These are phyloP conservation scores for Lasiodiplodia citricola DNA, from an alignment of 2,329 filamentous ascomycete species.

Conservation along the genomic window DNA sequence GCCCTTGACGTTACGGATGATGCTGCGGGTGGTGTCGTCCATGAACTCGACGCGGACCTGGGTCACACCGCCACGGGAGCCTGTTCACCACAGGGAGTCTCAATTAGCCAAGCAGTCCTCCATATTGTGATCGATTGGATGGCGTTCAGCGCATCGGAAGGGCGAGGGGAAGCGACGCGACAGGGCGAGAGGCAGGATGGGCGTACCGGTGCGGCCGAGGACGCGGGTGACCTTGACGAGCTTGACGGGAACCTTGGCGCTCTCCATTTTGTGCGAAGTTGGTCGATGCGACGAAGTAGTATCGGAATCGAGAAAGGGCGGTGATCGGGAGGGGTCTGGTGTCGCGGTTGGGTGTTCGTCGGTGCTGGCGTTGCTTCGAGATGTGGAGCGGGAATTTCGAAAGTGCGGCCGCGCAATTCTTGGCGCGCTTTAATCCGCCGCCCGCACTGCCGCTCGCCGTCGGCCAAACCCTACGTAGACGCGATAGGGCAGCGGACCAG, in stretches of 20 bases:
- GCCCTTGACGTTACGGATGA: slow-evolving; percentile 99
- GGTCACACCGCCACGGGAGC: slow-evolving; percentile 99
- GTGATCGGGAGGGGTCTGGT: slow-evolving; percentile 1
- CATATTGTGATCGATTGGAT: not conserved
- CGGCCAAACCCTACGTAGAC: not conserved
- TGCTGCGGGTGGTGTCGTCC: slow-evolving; percentile 97
- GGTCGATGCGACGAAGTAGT: not conserved
- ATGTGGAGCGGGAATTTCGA: slow-evolving; percentile 22
- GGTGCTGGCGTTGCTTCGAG: slow-evolving; percentile 1
- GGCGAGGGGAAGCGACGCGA: slow-evolving; percentile 9
- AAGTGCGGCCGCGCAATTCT: slow-evolving; percentile 24
- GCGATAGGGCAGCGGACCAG: not conserved
- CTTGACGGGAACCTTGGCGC: slow-evolving; percentile 95
- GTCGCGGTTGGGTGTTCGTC: slow-evolving; percentile 11
- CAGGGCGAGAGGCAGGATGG: not conserved
- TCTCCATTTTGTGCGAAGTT: slow-evolving; percentile 70
- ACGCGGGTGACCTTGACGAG: slow-evolving; percentile 98
- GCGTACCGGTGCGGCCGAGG: slow-evolving; percentile 96
- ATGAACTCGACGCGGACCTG: slow-evolving; percentile 99
- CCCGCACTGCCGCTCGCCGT: slow-evolving; percentile 15
- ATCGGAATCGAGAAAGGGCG: not conserved
- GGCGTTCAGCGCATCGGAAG: not conserved
- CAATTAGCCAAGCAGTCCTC: slow-evolving; percentile 16
- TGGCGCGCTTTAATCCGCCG: slow-evolving; percentile 23
- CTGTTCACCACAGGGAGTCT: slow-evolving; percentile 52